Evolutionary conservation across 2,329 filamentous ascomycete species (phyloP), one percentile per base, ranked within the genome.

Genomic region (Colletotrichum siamense): DNA sequence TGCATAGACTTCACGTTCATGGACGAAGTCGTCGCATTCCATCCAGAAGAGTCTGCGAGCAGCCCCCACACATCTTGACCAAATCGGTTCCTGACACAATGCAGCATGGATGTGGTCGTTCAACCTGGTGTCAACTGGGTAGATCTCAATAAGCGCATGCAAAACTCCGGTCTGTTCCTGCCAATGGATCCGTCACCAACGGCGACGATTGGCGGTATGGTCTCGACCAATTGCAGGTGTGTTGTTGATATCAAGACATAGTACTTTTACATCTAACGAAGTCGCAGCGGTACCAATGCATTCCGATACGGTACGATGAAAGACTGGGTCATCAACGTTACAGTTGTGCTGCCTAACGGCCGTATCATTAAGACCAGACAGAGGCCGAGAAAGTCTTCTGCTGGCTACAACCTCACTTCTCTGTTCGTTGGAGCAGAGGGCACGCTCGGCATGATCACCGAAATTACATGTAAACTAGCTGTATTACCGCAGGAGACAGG

Each of bases 231-330:
- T 69, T 95, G 93, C 36, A 18, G 36, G 36, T 39, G 16, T 39
- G 36, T 39, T 4, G 36, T 39, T 9, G 9, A 39, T 9, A 39
- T 18, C 36, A 18, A 18, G 36, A 39, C 36, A 39, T 24, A 24
- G n/a, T 5, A 18, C 8, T 18, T 1, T 9, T 39, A 16, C 8
- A 18, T 39, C 36, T 39, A 39, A 39, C 16, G 8, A 9, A 39
- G 5, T 39, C 16, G 16, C 84, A 92, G 87, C 69, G 90, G 90
- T 0, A 92, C 90, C 1, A 91, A 92, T 78, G 90, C 90, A 2
- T 87, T 90, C 73, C 86, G 93, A 67, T 95, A 95, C 80, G 94
- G 94, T 0, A 94, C 93, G 0, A 95, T 95, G 94, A 94, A 93
- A 79, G 94, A 95, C 79, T 95, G 92, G 88, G 93, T 95, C 2